Evolutionary conservation across 148 eudicot genomes (phyloP).

Genomic region (Cornus florida): DNA sequence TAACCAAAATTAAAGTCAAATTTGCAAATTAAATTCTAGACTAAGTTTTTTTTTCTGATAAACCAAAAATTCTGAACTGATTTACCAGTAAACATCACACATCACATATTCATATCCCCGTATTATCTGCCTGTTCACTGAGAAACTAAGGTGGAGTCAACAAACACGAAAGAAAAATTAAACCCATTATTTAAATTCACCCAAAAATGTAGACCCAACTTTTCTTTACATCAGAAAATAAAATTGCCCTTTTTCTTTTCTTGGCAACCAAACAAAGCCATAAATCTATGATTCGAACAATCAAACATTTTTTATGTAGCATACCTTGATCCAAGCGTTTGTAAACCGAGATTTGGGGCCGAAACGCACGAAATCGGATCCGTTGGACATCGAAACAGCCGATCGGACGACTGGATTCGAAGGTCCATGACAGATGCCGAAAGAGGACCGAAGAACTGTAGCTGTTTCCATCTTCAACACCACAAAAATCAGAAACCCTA

Average conservation of each 20-base stretch:
- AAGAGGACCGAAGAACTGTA: constrained; percentile 30
- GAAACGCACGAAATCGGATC: constrained; percentile 13
- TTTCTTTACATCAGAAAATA: no score
- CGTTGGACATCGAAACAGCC: background rate
- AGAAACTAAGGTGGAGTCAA: background rate
- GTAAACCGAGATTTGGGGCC: constrained; percentile 24
- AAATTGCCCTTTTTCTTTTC: background rate
- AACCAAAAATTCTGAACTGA: background rate
- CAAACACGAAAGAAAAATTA: background rate
- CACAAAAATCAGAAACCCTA: constrained; percentile 15
- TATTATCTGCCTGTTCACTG: background rate
- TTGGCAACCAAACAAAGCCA: background rate
- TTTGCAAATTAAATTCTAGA: background rate
- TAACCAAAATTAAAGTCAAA: background rate
- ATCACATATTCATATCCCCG: background rate
- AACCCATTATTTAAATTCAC: background rate
- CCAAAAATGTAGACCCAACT: no score
- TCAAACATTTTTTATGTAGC: background rate
- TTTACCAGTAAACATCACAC: background rate
- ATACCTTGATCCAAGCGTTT: constrained; percentile 29
- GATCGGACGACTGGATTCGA: constrained; percentile 1
- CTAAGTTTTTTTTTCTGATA: background rate
- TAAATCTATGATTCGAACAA: background rate
- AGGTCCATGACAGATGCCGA: constrained; percentile 8
- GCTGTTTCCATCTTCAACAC: constrained; percentile 38